These are phyloP conservation scores for Sisymbrium altissimum DNA, from an alignment of 345 rosid species.

Conservation along the genomic window DNA sequence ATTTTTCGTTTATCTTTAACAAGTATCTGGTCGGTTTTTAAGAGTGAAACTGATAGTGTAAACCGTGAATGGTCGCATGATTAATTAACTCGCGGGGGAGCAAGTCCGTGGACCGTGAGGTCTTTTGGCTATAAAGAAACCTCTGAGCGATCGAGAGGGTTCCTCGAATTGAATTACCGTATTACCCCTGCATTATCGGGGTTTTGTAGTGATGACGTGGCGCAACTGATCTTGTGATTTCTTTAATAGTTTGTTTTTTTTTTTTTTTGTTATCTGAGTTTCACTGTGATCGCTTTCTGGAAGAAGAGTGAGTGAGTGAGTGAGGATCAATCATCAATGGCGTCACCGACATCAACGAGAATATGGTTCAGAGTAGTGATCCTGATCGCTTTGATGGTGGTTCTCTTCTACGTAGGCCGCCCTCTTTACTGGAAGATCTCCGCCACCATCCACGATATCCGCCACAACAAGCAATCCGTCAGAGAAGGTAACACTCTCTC, in stretches of 20 bases:
- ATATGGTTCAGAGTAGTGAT: conserved; percentile 43
- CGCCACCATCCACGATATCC: conserved; percentile 85
- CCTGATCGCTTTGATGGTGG: conserved; percentile 30
- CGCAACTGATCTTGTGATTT: not conserved
- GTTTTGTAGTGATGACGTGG: not conserved
- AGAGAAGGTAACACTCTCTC: conserved; percentile 44
- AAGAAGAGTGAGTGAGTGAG: not conserved
- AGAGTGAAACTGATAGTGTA: no score
- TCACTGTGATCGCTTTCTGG: not conserved
- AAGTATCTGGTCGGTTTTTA: no score
- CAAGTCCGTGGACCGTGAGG: no score
- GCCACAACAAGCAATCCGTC: conserved; percentile 76
- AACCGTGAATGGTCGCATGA: no score
- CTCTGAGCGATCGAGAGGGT: not conserved
- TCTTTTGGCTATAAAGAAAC: no score
- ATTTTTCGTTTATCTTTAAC: no score
- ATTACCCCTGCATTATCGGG: not conserved
- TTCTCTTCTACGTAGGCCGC: conserved; percentile 68
- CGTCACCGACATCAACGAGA: conserved; percentile 33
- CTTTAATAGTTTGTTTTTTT: no score
- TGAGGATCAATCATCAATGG: conserved; percentile 30
- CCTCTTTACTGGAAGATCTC: conserved; percentile 96
- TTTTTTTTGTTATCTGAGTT: no score
- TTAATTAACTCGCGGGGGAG: no score
- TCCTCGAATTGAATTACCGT: not conserved